These are phyloP conservation scores for Fusarium solani-melongenae DNA, from an alignment of 2,329 filamentous ascomycete species.

Conservation along the genomic window DNA sequence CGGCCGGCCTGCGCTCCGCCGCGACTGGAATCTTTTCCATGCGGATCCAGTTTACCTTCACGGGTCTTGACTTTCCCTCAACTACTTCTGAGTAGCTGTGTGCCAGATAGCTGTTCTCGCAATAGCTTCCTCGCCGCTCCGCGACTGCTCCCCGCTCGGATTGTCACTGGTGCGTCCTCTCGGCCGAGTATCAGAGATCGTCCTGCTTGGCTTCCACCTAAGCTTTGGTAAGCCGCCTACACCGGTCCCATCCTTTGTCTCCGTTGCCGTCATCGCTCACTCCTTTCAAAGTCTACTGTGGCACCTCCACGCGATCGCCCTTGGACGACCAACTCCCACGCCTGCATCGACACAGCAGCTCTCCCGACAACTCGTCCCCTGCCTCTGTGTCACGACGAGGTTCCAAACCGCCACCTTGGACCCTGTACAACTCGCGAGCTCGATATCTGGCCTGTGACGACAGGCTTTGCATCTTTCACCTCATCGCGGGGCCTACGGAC, in stretches of 20 bases:
- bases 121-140: conserved; percentile 31
- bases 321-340: conserved; percentile 32
- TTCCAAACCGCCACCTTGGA: conserved; percentile 32
- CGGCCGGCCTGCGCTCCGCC: conserved; percentile 39
- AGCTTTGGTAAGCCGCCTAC: conserved; percentile 41
- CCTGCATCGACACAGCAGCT: conserved; percentile 32
- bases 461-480: conserved; percentile 14
- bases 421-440: conserved; percentile 38
- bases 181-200: conserved; percentile 18
- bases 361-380: conserved; percentile 26
- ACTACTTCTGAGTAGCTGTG: conserved; percentile 28
- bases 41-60: conserved; percentile 38
- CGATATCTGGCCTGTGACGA: conserved; percentile 28
- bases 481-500: conserved; percentile 17
- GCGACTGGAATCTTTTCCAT: conserved; percentile 46
- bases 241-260: conserved; percentile 36
- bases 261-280: conserved; percentile 41
- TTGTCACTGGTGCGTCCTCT: conserved; percentile 16
- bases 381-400: conserved; percentile 36
- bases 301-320: conserved; percentile 33
- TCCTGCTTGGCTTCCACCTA: conserved; percentile 27
- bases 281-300: conserved; percentile 24
- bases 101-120: conserved; percentile 25
- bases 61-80: conserved; percentile 38
- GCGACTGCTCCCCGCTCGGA: conserved; percentile 25